Conservation (phyloP, 306 rosid genomes). For the Vigna trinervia region DNA sequence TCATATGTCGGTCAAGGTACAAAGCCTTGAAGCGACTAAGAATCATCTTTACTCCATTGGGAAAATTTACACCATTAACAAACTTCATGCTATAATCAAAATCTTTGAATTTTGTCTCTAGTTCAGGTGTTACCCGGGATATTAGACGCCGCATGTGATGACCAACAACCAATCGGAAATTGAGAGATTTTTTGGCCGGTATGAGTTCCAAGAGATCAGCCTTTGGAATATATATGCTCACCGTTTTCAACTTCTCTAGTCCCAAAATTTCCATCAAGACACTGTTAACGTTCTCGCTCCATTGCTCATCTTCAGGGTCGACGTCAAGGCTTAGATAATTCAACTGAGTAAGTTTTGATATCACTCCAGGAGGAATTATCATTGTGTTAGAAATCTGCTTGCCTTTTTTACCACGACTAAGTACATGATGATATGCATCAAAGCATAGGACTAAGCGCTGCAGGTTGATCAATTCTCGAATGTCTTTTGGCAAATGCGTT, state of each 20-base stretch:
- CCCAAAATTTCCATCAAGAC: conserved; percentile 31
- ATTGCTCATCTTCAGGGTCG: conserved; percentile 39
- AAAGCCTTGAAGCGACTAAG: background rate
- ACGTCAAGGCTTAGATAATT: conserved; percentile 28
- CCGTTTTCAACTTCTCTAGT: conserved; percentile 1
- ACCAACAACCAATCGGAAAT: conserved; percentile 41
- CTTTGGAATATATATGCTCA: conserved; percentile 33
- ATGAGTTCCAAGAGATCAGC: background rate
- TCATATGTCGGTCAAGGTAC: conserved; percentile 38
- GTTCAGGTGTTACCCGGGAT: conserved; percentile 1
- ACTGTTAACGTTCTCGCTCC: conserved; percentile 13
- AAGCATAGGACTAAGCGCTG: conserved; percentile 32
- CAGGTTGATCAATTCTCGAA: conserved; percentile 6
- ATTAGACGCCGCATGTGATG: conserved; percentile 31
- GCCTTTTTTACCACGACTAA: background rate
- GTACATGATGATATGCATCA: background rate
- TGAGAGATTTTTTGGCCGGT: background rate
- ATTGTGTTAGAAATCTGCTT: conserved; percentile 1
- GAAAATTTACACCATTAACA: conserved; percentile 33
- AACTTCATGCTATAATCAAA: conserved; percentile 1
- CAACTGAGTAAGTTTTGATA: conserved; percentile 14
- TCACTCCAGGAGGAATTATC: conserved; percentile 23
- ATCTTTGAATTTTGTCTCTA: conserved; percentile 15
- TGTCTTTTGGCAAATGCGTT: conserved; percentile 23
- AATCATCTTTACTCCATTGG: background rate